phyloP scores from a whole-genome alignment of 208 protist species.

The Leishmania turanica region DNA sequence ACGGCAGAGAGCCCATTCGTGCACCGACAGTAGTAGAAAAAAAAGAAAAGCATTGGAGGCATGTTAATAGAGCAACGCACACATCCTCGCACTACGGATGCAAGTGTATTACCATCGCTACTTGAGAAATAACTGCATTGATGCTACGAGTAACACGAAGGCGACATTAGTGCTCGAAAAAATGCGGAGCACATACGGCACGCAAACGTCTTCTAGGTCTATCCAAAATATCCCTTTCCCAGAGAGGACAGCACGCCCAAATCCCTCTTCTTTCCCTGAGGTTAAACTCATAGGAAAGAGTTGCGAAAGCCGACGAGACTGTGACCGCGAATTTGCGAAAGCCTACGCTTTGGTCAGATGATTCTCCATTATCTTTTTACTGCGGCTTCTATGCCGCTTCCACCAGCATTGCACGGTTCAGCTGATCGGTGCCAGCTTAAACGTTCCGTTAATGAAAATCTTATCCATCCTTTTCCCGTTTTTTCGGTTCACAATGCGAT shows the following conservation, averaged over 20 bases:
- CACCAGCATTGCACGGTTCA: background rate
- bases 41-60: background rate
- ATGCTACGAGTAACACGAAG: background rate
- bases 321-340: background rate
- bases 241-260: background rate
- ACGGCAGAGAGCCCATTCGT: background rate
- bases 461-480: constrained; percentile 87
- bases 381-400: no score
- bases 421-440: constrained; percentile 27
- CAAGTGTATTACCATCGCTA: background rate
- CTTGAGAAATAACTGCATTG: background rate
- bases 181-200: background rate
- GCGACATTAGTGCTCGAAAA: background rate
- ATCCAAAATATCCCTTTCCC: background rate
- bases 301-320: background rate
- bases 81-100: background rate
- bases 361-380: background rate
- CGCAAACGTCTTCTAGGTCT: background rate
- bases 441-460: constrained; percentile 84
- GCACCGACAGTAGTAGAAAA: background rate
- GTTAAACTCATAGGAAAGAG: background rate
- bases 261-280: background rate
- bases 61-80: background rate
- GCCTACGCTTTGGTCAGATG: background rate
- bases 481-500: constrained; percentile 83